Percentiles rank a stretch among this genome's conserved stretches.
Conservation (phyloP, 2,329 filamentous ascomycete species). For the Atkinsonella texensis region DNA sequence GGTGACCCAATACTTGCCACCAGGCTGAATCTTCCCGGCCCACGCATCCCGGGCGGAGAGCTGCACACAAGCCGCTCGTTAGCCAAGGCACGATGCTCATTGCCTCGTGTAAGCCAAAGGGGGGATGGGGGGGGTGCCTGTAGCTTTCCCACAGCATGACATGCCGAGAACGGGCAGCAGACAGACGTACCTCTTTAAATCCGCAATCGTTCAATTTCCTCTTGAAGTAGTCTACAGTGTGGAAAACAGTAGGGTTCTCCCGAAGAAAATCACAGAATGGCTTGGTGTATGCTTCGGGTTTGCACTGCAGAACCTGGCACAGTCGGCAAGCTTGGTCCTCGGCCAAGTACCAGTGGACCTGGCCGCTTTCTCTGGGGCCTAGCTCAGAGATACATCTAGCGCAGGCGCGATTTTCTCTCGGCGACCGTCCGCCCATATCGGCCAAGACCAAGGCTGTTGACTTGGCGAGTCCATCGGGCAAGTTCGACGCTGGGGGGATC, state of each 20-base stretch:
- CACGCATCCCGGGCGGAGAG: constrained; percentile 72
- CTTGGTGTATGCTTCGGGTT: constrained; percentile 59
- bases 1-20: constrained; percentile 80
- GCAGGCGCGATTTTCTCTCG: constrained; percentile 24
- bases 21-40: constrained; percentile 56
- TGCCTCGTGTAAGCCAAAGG: too few species aligned
- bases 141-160: too few species aligned
- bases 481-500: constrained; percentile 4
- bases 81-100: neutral
- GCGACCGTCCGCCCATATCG: constrained; percentile 26
- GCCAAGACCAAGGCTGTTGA: constrained; percentile 36
- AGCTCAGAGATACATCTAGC: constrained; percentile 26
- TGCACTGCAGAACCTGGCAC: constrained; percentile 26
- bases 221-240: constrained; percentile 71
- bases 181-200: constrained; percentile 50
- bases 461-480: constrained; percentile 2
- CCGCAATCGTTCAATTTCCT: constrained; percentile 58
- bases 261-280: constrained; percentile 83
- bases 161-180: too few species aligned
- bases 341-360: constrained; percentile 20
- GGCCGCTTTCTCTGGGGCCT: constrained; percentile 14
- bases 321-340: constrained; percentile 20
- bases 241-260: constrained; percentile 86
- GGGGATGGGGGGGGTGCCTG: neutral
- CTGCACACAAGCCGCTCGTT: constrained; percentile 21